Evolutionary conservation across 257 asterid genomes (phyloP), one percentile per base, ranked within the genome.

Genomic region (Catharanthus roseus): DNA sequence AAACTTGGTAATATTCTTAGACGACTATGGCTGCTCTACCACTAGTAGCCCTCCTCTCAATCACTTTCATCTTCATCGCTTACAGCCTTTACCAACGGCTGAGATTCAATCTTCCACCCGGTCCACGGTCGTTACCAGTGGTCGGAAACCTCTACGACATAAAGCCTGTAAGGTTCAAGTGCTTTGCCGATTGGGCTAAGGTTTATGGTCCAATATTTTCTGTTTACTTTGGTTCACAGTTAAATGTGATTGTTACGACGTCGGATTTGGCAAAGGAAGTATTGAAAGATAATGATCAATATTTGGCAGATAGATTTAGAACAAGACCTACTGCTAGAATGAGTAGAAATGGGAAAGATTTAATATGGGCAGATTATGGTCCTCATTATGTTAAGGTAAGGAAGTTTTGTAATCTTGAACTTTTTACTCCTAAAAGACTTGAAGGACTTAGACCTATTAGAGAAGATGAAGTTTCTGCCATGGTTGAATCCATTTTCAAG

Each of bases 281-380:
- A 12, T 77, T 91, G 60, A 91, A 89, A 38, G 97, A 91, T 76
- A 83, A 91, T 70, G 97, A 91, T 44, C 96, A 91, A 70, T 95
- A 87, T 74, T 87, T 89, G 29, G 92, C 97, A 10, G 95, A 91
- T 39, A 85, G 96, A 57, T 89, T 89, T 33, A 82, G 97, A 67
- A 83, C 78, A 49, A 76, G 97, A 57, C 80, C 97, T 9, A 86
- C 95, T 9, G 95, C 89, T 9, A 89, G 77, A 80, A 85, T 91
- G 61, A 91, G 97, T 72, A 81, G 85, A 54, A 87, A 89, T 54
- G 97, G 97, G 10, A 79, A 77, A 84, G 98, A 90, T 67, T 79
- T 92, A 78, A 90, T 92, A 18, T 92, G 98, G 98, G 83, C 96
- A 0, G 98, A 88, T 65, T 92, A 92, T 39, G 96, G 97, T 0